Evolutionary conservation across 2,329 filamentous ascomycete species (phyloP).

Genomic region (Neopestalotiopsis clavispora): DNA sequence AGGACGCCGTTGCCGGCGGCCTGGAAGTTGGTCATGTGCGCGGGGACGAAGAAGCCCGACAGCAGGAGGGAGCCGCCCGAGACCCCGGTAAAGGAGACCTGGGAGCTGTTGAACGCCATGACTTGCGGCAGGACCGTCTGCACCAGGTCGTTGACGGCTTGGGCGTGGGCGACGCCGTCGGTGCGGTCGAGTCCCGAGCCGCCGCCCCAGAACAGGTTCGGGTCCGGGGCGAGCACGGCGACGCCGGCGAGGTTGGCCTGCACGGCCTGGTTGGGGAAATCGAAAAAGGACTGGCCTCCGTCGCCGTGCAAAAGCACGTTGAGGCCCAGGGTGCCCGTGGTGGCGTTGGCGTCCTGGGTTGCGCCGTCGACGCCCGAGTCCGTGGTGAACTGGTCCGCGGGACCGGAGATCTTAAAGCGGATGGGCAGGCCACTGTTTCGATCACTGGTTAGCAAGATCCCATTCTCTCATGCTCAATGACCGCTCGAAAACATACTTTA

Average conservation of each 20-base stretch:
- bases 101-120: conserved; percentile 55
- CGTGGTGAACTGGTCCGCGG: conserved; percentile 57
- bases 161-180: conserved; percentile 60
- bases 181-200: conserved; percentile 55
- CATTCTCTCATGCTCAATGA: neutral
- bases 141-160: conserved; percentile 59
- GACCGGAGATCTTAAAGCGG: conserved; percentile 60
- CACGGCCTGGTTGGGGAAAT: conserved; percentile 60
- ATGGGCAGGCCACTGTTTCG: conserved; percentile 47
- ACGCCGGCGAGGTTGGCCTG: conserved; percentile 56
- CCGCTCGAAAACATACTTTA: conserved; percentile 48
- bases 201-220: conserved; percentile 63
- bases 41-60: conserved; percentile 62
- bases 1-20: conserved; percentile 51
- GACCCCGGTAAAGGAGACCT: conserved; percentile 63
- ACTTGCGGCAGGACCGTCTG: conserved; percentile 53
- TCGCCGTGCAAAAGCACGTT: conserved; percentile 66
- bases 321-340: conserved; percentile 47
- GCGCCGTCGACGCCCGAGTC: conserved; percentile 54
- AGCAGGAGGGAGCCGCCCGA: conserved; percentile 59
- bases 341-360: conserved; percentile 32
- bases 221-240: conserved; percentile 57
- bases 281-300: conserved; percentile 63
- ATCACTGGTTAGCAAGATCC: conserved; percentile 19
- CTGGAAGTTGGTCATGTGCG: conserved; percentile 55